Base-by-base conservation (phyloP, 2,329 filamentous ascomycete genomes). In the Trichoderma sp. region DNA sequence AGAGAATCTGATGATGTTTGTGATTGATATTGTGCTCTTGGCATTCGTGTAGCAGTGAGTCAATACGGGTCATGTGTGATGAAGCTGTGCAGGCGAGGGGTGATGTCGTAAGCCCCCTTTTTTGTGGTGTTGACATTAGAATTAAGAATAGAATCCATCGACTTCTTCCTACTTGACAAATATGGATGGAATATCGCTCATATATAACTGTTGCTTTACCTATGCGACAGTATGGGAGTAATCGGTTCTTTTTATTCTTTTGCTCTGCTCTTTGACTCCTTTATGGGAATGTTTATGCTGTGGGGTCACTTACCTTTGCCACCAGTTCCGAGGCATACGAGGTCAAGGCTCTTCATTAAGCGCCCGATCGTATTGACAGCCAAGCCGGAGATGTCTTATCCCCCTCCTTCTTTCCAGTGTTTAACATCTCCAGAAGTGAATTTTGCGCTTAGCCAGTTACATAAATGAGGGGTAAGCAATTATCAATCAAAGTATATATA, bases 71-170 rank as follows among this genome's bases (percentile, higher is more conserved):
- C 14, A 15, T 28, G 18, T 36, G 47, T 34, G 15, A 14, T n/a
- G 21, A 53, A 53, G 47, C 47, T 24, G 47, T 6, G 11, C 4
- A 24, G 21, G 2, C 3, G 24, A 0, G 47, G 21, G 47, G 21
- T 53, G 47, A 53, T 53, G 21, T 53, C 5, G 47, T 4, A 14
- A 14, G 11, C 3, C 9, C 47, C 47, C 47, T 5, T 3, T 24
- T 21, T 53, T 24, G 21, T 24, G 47, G 47, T 24, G 47, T 53
- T 53, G 47, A 53, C 21, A 21, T 21, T 1, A 12, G 3, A 24
- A 3, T 24, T 0, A 12, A 24, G 11, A 6, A 24, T 53, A 6
- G 0, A 11, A 7, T 5, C 7, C 0, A 12, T 24, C 1, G 21
- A 0, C 4, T 3, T 53, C 47, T 6, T 14, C 47, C 14, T 1